Evolutionary conservation across 129 eudicot species (phyloP).

Genomic region (Scalesia atractyloides): DNA sequence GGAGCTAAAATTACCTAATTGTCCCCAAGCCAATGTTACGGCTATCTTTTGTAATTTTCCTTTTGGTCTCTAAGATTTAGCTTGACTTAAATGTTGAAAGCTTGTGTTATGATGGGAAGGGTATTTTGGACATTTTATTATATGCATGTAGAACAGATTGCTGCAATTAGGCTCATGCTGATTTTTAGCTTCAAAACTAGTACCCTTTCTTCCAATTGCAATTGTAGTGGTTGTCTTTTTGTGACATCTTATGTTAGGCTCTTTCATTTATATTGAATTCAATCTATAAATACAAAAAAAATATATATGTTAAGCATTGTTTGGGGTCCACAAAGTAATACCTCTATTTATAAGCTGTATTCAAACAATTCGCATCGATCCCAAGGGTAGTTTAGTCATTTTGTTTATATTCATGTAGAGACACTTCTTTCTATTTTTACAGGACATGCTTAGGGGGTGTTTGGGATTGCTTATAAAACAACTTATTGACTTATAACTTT

Average conservation of each 20-base stretch:
- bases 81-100: not conserved
- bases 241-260: not conserved
- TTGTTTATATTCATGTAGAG: not conserved
- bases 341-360: not conserved
- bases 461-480: too few relatives aligned
- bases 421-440: not conserved
- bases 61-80: not conserved
- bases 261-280: not conserved
- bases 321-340: not conserved
- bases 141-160: not conserved
- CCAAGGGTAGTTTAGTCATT: not conserved
- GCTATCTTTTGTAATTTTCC: not conserved
- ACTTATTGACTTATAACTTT: too few relatives aligned
- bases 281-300: not conserved
- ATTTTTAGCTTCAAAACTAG: not conserved
- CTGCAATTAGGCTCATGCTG: not conserved
- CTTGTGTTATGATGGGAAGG: conserved; percentile 4
- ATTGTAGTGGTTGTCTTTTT: not conserved
- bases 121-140: not conserved
- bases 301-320: not conserved
- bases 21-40: conserved; percentile 1
- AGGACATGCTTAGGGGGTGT: too few relatives aligned
- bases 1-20: not conserved
- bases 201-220: not conserved
- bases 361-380: not conserved